These are phyloP conservation scores for Biscogniauxia mediterranea DNA, from an alignment of 2,329 filamentous ascomycete genomes.

Conservation along the genomic window DNA sequence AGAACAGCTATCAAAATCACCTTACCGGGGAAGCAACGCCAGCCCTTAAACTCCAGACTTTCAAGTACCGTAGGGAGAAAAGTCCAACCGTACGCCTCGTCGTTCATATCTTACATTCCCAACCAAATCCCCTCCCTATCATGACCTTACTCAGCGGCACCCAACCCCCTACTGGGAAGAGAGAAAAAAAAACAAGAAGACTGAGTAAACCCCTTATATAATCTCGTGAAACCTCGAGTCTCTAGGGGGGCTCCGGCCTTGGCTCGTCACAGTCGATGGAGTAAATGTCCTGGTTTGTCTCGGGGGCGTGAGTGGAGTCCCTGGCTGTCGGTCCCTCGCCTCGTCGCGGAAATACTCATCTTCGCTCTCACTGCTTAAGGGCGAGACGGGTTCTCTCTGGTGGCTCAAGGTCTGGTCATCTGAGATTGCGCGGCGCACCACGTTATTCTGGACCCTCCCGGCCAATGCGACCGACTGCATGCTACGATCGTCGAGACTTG, in stretches of 20 bases:
- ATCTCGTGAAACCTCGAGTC: constrained; percentile 61
- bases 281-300: constrained; percentile 34
- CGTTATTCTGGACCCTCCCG: constrained; percentile 31
- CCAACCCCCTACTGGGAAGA: too few species aligned
- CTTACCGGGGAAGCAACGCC: too few species aligned
- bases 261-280: constrained; percentile 20
- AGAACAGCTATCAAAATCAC: too few species aligned
- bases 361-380: constrained; percentile 33
- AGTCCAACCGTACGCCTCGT: too few species aligned
- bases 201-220: constrained; percentile 32
- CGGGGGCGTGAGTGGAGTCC: constrained; percentile 38
- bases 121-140: too few species aligned
- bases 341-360: constrained; percentile 38
- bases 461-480: constrained; percentile 48
- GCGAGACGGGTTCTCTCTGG: constrained; percentile 15
- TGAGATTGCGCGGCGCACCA: constrained; percentile 14
- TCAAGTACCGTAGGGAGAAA: too few species aligned
- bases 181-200: constrained; percentile 7
- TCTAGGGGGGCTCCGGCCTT: constrained; percentile 51
- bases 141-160: too few species aligned
- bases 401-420: constrained; percentile 23
- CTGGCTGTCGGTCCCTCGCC: constrained; percentile 44
- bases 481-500: constrained; percentile 42
- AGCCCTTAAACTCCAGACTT: too few species aligned
- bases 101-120: too few species aligned